Percentiles rank a stretch among this genome's conserved stretches.
Evolutionary conservation across 1,284 basidiomycete species (phyloP).

Genomic region (Ustilago hordei): DNA sequence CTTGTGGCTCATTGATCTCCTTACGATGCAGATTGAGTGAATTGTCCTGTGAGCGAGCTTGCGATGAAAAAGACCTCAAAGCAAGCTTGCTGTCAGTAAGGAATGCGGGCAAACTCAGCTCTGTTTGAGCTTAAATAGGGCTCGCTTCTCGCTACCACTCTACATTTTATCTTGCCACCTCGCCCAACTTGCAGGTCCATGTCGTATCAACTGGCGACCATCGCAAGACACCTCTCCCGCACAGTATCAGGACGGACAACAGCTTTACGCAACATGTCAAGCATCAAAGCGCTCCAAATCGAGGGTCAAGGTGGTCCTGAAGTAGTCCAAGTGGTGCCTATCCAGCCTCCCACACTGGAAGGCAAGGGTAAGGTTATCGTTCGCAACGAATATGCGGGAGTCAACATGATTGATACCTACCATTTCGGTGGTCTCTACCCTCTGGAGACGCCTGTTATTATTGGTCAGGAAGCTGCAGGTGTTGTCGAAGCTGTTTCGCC

Average conservation of each 20-base stretch:
- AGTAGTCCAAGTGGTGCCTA: conserved; percentile 77
- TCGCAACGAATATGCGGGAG: conserved; percentile 75
- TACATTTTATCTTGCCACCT: not conserved
- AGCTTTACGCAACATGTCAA: conserved; percentile 66
- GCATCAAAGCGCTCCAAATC: conserved; percentile 73
- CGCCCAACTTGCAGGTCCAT: not conserved
- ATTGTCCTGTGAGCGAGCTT: not conserved
- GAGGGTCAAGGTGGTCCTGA: conserved; percentile 79
- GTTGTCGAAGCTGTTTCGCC: conserved; percentile 76
- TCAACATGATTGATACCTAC: conserved; percentile 77
- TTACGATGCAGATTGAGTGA: not conserved
- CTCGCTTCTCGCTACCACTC: not conserved
- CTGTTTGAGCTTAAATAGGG: not conserved
- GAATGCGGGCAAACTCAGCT: not conserved
- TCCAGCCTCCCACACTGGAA: conserved; percentile 76
- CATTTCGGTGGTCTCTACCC: conserved; percentile 72
- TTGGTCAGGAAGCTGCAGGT: conserved; percentile 85
- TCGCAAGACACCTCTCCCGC: conserved; percentile 16
- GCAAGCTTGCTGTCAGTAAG: too few species aligned
- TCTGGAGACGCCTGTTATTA: conserved; percentile 76
- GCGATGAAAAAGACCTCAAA: too few species aligned
- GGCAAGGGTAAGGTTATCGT: conserved; percentile 79
- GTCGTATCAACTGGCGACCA: conserved; percentile 18
- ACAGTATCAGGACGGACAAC: not conserved
- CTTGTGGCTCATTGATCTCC: not conserved